phyloP scores from a whole-genome alignment of 148 eudicot species.

The Mesembryanthemum crystallinum region DNA sequence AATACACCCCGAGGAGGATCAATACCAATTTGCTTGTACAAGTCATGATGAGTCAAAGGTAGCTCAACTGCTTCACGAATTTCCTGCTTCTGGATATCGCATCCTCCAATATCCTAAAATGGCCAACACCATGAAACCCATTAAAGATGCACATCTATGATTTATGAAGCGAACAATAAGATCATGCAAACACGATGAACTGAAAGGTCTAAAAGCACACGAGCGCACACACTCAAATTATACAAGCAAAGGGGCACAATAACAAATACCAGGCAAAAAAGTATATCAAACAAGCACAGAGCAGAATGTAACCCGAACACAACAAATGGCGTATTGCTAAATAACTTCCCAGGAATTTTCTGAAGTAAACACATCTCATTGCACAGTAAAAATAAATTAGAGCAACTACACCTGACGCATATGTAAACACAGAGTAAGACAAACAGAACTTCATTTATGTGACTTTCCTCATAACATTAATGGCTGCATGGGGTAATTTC shows the following conservation, averaged over 20 bases:
- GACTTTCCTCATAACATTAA: too few species aligned
- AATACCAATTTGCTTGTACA: slow-evolving; percentile 89
- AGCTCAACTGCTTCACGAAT: slow-evolving; percentile 96
- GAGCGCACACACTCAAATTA: too few species aligned
- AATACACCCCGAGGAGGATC: slow-evolving; percentile 94
- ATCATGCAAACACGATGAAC: background rate
- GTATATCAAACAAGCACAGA: background rate
- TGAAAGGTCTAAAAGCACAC: background rate
- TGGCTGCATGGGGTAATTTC: too few species aligned
- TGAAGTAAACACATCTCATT: background rate
- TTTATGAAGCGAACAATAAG: background rate
- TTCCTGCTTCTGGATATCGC: slow-evolving; percentile 95
- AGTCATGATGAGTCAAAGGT: slow-evolving; percentile 86
- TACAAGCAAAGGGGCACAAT: too few species aligned
- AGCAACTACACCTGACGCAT: background rate
- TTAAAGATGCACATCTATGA: background rate
- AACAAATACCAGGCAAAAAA: background rate
- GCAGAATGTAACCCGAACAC: background rate
- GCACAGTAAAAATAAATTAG: background rate
- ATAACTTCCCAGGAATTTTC: background rate
- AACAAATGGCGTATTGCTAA: background rate
- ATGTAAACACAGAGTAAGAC: background rate
- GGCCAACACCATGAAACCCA: slow-evolving; percentile 2
- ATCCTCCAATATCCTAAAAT: slow-evolving; percentile 89
- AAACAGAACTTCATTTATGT: background rate